phyloP scores from a whole-genome alignment of 2,329 filamentous ascomycete genomes.

The Dothistroma pini region DNA sequence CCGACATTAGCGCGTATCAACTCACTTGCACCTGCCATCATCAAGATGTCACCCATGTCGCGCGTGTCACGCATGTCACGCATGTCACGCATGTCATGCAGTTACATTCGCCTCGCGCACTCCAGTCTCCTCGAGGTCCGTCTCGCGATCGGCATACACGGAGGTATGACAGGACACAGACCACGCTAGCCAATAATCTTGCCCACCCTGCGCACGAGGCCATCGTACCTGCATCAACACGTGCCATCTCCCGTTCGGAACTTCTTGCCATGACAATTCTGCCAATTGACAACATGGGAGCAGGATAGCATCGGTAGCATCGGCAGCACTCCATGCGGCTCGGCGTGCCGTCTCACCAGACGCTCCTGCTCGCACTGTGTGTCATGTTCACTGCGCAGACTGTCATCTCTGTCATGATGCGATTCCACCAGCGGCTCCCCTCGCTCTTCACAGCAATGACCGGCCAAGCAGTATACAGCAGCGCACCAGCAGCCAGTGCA shows the following conservation, averaged over 20 bases:
- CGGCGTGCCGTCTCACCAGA: conserved; percentile 23
- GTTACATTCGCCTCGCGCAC: too few relatives aligned
- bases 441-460: conserved; percentile 20
- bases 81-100: too few relatives aligned
- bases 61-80: too few relatives aligned
- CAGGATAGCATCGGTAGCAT: not conserved
- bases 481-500: not conserved
- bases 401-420: conserved; percentile 31
- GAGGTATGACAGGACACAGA: not conserved
- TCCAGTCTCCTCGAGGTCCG: too few relatives aligned
- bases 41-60: too few relatives aligned
- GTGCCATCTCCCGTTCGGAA: conserved; percentile 3
- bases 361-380: conserved; percentile 24
- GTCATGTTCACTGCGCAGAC: conserved; percentile 27
- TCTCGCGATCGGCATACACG: too few relatives aligned
- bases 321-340: conserved; percentile 11
- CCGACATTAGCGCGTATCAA: not conserved
- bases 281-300: not conserved
- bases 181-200: conserved; percentile 5
- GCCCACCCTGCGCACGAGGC: conserved; percentile 3
- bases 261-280: conserved; percentile 1
- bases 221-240: conserved; percentile 8
- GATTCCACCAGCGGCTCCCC: conserved; percentile 22
- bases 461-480: conserved; percentile 4
- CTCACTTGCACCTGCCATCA: not conserved